Evolutionary conservation across 2,329 filamentous ascomycete species (phyloP), one percentile per base, ranked within the genome.

Genomic region (Colletotrichum eleusines): DNA sequence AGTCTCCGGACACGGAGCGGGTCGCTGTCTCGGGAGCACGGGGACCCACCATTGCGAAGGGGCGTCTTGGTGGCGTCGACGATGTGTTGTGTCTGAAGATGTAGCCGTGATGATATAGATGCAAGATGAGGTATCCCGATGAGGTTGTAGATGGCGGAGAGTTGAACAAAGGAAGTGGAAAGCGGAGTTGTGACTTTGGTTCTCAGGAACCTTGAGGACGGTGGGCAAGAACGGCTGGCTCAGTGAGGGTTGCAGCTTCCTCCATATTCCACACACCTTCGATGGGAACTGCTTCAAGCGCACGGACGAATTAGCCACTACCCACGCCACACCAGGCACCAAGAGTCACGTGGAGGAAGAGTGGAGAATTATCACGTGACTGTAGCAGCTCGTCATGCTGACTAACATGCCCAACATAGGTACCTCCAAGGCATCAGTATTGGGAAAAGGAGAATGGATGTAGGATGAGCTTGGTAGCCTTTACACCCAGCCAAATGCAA

Each of bases 21-120:
- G 50, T 26, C 40, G 54, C 46, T 18, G 35, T 23, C 1, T 44
- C 38, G 2, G 16, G 16, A 20, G 59, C 42, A 33, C 59, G 42
- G 42, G 33, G 40, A 16, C 51, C 66, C 60, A 26, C 33, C 42
- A 64, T 64, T 33, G 31, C 42, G 42, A 9, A 35, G 33, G 26
- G 16, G 28, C 31, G 26, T 8, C 18, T n/a, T 28, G 38, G 28
- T 31, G n/a, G 16, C 35, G 23, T 18, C 23, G 23, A 28, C 11
- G 18, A 3, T 31, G 23, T 16, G 23, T 16, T 33, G 23, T 40
- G 31, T 16, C 11, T 9, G 11, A 4, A 16, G n/a, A 26, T 26
- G n/a, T 5, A 44, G 28, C 6, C 18, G 55, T 42, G 40, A 44
- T 44, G 26, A 42, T 5, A 20, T 14, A 14, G 5, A 40, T 38